Percentiles rank a stretch among this genome's conserved stretches.
These are phyloP conservation scores for Russula dissimulans DNA, from an alignment of 768 basidiomycete species.

Conservation along the genomic window DNA sequence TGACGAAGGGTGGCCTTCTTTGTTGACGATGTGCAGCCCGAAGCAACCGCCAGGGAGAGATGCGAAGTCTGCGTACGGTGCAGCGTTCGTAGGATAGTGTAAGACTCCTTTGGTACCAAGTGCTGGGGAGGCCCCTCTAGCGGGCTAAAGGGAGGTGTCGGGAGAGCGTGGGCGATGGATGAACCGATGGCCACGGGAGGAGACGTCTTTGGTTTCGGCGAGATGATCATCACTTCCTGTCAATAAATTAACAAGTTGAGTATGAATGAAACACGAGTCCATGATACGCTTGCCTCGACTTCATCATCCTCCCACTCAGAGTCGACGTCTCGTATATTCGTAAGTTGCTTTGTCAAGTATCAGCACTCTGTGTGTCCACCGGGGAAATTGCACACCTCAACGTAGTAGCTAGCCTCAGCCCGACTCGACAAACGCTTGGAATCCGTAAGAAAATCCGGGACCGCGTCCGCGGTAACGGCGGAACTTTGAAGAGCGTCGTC, in stretches of 20 bases:
- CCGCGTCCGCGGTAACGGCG: background rate
- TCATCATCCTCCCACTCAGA: slow-evolving; percentile 21
- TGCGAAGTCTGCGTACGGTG: slow-evolving; percentile 12
- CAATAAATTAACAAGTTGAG: background rate
- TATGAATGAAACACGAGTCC: background rate
- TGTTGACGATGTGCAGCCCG: slow-evolving; percentile 1
- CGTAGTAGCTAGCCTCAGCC: slow-evolving; percentile 19
- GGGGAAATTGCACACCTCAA: slow-evolving; percentile 12
- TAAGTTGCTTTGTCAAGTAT: slow-evolving; percentile 10
- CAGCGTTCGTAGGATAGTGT: slow-evolving; percentile 18
- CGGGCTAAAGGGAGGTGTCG: slow-evolving; percentile 4
- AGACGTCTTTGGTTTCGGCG: slow-evolving; percentile 9
- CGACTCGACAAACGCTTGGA: slow-evolving; percentile 6
- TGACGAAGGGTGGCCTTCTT: slow-evolving; percentile 11
- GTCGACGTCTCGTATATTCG: slow-evolving; percentile 18
- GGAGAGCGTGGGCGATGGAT: background rate
- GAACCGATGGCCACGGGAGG: background rate
- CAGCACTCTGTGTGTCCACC: background rate
- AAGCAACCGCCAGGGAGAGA: slow-evolving; percentile 13
- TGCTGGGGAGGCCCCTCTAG: background rate
- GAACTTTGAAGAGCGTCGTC: background rate
- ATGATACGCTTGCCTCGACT: slow-evolving; percentile 13
- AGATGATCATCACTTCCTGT: slow-evolving; percentile 20
- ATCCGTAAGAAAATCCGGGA: background rate
- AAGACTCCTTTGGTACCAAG: slow-evolving; percentile 4